Evolutionary conservation across 2,329 filamentous ascomycete species (phyloP).

Genomic region (Cladophialophora psammophila): DNA sequence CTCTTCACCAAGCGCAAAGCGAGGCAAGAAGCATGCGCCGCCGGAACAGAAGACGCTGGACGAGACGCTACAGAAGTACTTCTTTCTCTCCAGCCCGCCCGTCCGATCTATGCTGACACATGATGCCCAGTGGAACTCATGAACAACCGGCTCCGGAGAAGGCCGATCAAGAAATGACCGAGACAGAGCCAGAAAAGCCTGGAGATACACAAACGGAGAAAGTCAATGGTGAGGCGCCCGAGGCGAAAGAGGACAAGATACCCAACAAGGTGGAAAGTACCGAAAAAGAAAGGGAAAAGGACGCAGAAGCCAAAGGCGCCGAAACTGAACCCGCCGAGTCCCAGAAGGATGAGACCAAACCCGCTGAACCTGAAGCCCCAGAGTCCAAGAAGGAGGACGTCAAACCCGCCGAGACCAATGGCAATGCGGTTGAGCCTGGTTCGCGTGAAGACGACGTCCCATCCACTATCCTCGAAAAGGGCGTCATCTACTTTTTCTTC

Average conservation of each 20-base stretch:
- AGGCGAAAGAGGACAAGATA: conserved; percentile 41
- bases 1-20: conserved; percentile 45
- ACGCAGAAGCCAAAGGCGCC: conserved; percentile 25
- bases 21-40: conserved; percentile 46
- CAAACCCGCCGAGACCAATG: conserved; percentile 26
- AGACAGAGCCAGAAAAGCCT: conserved; percentile 20
- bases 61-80: conserved; percentile 40
- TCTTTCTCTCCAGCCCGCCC: not conserved
- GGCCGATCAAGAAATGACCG: conserved; percentile 20
- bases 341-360: conserved; percentile 19
- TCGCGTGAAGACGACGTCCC: conserved; percentile 59
- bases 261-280: conserved; percentile 35
- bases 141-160: conserved; percentile 26
- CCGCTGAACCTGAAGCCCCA: conserved; percentile 16
- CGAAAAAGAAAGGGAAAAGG: conserved; percentile 25
- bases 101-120: conserved; percentile 21
- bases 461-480: conserved; percentile 79
- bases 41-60: conserved; percentile 44
- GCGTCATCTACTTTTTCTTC: conserved; percentile 90
- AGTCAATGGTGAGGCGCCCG: conserved; percentile 21
- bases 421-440: conserved; percentile 58
- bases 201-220: conserved; percentile 35
- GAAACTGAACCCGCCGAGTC: conserved; percentile 24
- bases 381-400: conserved; percentile 31
- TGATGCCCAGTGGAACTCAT: conserved; percentile 16